These are phyloP conservation scores for Alisma plantagoaquatica DNA, from an alignment of 106 monocot species.

Conservation along the genomic window DNA sequence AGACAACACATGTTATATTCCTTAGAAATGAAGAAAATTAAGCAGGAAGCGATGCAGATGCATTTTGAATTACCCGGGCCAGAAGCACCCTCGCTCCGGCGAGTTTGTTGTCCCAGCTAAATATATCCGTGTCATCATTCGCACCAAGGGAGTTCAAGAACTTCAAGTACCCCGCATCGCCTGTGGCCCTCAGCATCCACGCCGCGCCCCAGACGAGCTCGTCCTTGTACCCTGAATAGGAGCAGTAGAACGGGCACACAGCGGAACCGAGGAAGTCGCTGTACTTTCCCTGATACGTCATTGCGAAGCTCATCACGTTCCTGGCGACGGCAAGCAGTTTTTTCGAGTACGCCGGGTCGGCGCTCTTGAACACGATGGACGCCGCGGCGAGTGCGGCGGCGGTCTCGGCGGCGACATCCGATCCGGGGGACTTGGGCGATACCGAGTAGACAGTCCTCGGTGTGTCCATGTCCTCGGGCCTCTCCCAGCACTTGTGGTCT, in stretches of 20 bases:
- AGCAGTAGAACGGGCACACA: conserved; percentile 61
- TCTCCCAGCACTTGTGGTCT: conserved; percentile 53
- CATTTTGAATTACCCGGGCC: conserved; percentile 15
- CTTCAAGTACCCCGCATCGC: conserved; percentile 22
- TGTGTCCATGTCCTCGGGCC: conserved; percentile 56
- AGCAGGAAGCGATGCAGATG: background rate
- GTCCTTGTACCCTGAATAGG: conserved; percentile 49
- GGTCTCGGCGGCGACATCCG: conserved; percentile 57
- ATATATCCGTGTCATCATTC: conserved; percentile 27
- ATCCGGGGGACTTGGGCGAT: conserved; percentile 28
- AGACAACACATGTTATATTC: background rate
- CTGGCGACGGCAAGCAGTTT: conserved; percentile 18
- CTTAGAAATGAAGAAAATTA: too few relatives aligned
- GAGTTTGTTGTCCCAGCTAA: conserved; percentile 65
- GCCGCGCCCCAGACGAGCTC: conserved; percentile 58
- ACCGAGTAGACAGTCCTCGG: conserved; percentile 44
- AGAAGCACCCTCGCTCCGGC: conserved; percentile 42
- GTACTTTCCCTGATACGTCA: conserved; percentile 37
- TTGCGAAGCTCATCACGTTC: conserved; percentile 40
- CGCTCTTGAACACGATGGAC: conserved; percentile 32
- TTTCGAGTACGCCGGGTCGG: conserved; percentile 30
- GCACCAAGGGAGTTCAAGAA: conserved; percentile 33
- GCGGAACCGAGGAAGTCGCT: conserved; percentile 31
- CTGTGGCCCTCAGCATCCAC: conserved; percentile 48
- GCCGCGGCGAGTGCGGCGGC: conserved; percentile 51